Evolutionary conservation across 202 grass and related monocot species (phyloP), one percentile per base, ranked within the genome.

Genomic region (Miscanthus sacchariflorus): DNA sequence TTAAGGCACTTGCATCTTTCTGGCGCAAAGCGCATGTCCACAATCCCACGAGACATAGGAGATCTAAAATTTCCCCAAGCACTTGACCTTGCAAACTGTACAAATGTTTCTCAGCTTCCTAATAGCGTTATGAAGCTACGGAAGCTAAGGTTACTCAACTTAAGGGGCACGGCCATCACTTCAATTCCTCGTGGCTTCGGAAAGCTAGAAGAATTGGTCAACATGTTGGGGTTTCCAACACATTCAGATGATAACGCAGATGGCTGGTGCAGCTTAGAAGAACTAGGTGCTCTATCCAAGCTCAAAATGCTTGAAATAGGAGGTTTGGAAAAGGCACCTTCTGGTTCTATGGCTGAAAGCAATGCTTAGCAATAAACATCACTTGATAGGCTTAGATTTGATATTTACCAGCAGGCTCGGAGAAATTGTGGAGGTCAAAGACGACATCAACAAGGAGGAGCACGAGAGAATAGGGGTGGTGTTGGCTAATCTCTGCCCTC

Each of bases 231-330:
- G 0, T 90, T 90, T 67, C 77, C 27, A 28, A 63, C 73, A 2
- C 7, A 30, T 9, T 68, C 24, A 2, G 21, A 75, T n/a, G 48
- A 21, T 68, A 50, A 25, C 12, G 0, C 14, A 78, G 36, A 64
- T 42, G 76, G 21, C 3, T 79, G 76, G 78, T 80, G 78, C 23
- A 80, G 78, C 61, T 30, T 80, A 9, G 36, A 89, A 78, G 87
- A 89, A n/a, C 27, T 85, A 74, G 72, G 52, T 2, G 0, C 9
- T 71, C 61, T 89, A 0, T 49, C 9, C 0, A 46, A 84, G 3
- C 88, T 90, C 28, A 6, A 0, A 43, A 0, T 0, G 5, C 84
- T 76, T 9, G 7, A 40, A 7, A 40, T 40, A 40, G 4, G 7
- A 8, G 7, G 7, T 40, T 7, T 90, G 18, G 50, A 80, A 67